A percentile compares a stretch with the other conserved stretches of the same genome.
phyloP scores from a whole-genome alignment of 768 basidiomycete genomes.

The Tubosaeta sp. region DNA sequence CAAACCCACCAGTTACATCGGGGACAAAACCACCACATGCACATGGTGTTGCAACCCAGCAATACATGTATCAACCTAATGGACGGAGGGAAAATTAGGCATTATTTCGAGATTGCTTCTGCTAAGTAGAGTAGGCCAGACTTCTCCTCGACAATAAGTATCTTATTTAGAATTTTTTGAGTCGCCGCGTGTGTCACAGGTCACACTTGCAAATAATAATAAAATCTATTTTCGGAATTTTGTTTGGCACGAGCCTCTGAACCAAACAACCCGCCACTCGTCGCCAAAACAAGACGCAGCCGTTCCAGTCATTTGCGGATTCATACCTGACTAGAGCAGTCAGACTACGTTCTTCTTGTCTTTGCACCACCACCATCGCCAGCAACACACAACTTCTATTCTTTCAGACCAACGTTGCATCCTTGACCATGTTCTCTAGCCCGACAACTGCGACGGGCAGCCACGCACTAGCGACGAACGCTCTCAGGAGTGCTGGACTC shows the following conservation, averaged over 20 bases:
- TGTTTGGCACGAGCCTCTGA: constrained; percentile 26
- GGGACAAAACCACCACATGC: constrained; percentile 24
- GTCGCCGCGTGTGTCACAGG: constrained; percentile 14
- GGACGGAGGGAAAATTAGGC: constrained; percentile 31
- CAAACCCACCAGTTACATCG: constrained; percentile 25
- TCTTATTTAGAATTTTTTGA: constrained; percentile 9
- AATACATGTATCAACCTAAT: constrained; percentile 46
- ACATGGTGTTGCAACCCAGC: constrained; percentile 31
- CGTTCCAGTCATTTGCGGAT: constrained; percentile 18
- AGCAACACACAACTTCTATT: neutral
- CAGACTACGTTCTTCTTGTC: constrained; percentile 13
- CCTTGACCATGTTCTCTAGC: constrained; percentile 50
- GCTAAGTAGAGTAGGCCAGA: no score
- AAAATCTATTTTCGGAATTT: neutral
- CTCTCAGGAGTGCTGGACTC: constrained; percentile 68
- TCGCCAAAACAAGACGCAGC: constrained; percentile 21
- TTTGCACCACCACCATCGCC: constrained; percentile 13
- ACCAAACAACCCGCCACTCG: constrained; percentile 24
- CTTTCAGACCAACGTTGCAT: neutral
- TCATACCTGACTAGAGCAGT: constrained; percentile 4
- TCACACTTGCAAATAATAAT: constrained; percentile 13
- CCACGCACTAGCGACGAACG: constrained; percentile 54
- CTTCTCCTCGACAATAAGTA: no score
- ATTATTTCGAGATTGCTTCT: neutral
- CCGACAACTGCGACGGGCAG: constrained; percentile 55